Evolutionary conservation across 2,329 filamentous ascomycete genomes (phyloP).

Genomic region (Ophiostoma pallidulum): DNA sequence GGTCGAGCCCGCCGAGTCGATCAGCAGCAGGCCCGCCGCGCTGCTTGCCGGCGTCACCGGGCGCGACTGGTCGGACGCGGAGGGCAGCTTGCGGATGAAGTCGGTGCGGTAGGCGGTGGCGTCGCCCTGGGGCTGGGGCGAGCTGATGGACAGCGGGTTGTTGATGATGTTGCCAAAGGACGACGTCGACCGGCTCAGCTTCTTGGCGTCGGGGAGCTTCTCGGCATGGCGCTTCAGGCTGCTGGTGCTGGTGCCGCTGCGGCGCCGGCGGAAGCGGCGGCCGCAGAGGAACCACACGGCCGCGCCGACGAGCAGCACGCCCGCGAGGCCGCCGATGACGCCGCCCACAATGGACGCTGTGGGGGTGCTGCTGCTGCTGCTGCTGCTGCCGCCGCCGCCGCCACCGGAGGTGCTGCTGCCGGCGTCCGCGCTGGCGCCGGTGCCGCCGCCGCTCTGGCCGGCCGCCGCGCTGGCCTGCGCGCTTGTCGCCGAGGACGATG

Average conservation of each 20-base stretch:
- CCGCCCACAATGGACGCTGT: conserved; percentile 38
- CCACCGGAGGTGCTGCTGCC: conserved; percentile 10
- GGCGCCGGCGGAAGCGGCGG: conserved; percentile 21
- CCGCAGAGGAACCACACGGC: conserved; percentile 30
- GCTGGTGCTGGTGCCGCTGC: conserved; percentile 9
- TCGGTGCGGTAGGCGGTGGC: conserved; percentile 37
- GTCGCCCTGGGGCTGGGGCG: conserved; percentile 39
- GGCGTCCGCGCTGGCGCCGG: conserved; percentile 10
- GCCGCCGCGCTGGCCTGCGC: conserved; percentile 16
- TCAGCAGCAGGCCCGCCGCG: background rate
- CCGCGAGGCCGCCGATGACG: conserved; percentile 35
- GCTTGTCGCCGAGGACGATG: conserved; percentile 18
- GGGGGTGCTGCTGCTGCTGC: conserved; percentile 17
- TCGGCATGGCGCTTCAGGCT: conserved; percentile 7
- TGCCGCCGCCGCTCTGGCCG: conserved; percentile 4
- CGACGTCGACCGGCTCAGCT: conserved; percentile 26
- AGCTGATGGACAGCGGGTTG: conserved; percentile 49
- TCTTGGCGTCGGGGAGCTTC: conserved; percentile 13
- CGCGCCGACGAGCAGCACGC: conserved; percentile 31
- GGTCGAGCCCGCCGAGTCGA: conserved; percentile 7
- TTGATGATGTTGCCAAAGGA: conserved; percentile 45
- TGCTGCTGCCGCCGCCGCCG: conserved; percentile 8
- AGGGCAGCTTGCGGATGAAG: conserved; percentile 37
- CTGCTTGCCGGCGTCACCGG: conserved; percentile 11
- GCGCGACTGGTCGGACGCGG: conserved; percentile 9